phyloP scores from a whole-genome alignment of 495 filamentous ascomycete genomes.

The Lepraria neglecta region DNA sequence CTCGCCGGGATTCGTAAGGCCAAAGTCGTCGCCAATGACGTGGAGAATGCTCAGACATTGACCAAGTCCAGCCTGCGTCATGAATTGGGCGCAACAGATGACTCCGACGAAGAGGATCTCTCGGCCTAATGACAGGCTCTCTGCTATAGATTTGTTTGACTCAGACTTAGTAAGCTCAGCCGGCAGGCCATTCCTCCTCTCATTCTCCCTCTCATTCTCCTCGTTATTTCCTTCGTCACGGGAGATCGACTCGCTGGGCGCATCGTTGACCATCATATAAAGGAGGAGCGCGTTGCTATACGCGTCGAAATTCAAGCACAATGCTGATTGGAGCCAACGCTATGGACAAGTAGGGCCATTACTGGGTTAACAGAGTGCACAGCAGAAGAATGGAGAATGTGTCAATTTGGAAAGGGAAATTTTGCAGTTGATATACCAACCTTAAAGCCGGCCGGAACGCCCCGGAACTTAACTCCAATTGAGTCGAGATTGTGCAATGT shows the following conservation, averaged over 20 bases:
- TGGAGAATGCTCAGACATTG: conserved; percentile 38
- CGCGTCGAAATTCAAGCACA: not conserved
- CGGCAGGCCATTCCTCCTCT: not conserved
- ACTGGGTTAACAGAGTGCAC: too few species aligned
- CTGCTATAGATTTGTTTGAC: conserved; percentile 8
- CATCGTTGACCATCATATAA: not conserved
- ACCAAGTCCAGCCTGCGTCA: conserved; percentile 39
- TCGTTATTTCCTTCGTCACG: not conserved
- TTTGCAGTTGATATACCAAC: too few species aligned
- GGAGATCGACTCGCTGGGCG: not conserved
- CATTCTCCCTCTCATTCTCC: not conserved
- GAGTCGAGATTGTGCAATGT: too few species aligned
- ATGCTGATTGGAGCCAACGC: too few species aligned
- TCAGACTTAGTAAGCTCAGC: conserved; percentile 2
- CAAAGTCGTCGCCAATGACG: conserved; percentile 27
- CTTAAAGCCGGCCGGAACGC: too few species aligned
- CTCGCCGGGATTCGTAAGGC: conserved; percentile 24
- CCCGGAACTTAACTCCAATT: too few species aligned
- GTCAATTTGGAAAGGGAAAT: too few species aligned
- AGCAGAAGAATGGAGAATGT: too few species aligned
- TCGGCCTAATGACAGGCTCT: conserved; percentile 28
- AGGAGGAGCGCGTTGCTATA: not conserved
- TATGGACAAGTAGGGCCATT: too few species aligned
- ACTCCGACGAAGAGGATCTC: conserved; percentile 41
- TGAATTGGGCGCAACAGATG: conserved; percentile 43